These are phyloP conservation scores for Darksidea phi DNA, from an alignment of 495 filamentous ascomycete species.

Conservation along the genomic window DNA sequence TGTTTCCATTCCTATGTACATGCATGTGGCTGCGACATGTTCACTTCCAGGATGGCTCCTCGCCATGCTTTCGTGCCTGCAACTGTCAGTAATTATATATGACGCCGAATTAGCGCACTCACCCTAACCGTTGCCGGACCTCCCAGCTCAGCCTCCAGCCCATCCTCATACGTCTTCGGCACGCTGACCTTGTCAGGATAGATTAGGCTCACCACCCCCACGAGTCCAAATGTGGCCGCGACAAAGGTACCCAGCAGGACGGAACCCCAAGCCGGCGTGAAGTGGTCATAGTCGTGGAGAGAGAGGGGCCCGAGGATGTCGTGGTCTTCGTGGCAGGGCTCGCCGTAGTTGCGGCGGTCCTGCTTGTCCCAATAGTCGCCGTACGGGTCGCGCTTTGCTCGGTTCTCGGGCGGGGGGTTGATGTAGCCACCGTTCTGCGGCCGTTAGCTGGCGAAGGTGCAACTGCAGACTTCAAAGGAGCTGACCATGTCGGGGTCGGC, in stretches of 20 bases:
- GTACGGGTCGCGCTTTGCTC: slow-evolving; percentile 86
- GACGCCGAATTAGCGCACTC: slow-evolving; percentile 6
- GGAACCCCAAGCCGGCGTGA: slow-evolving; percentile 66
- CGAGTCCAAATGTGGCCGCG: slow-evolving; percentile 64
- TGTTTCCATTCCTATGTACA: slow-evolving; percentile 1
- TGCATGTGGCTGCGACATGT: neutral
- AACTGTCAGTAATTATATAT: slow-evolving; percentile 7
- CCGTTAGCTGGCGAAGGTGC: neutral
- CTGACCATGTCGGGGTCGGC: slow-evolving; percentile 78
- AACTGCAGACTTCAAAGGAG: neutral
- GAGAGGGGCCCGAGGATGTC: slow-evolving; percentile 92
- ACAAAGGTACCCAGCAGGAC: slow-evolving; percentile 75
- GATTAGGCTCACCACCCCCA: slow-evolving; percentile 63
- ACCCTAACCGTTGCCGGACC: slow-evolving; percentile 53
- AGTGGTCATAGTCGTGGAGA: slow-evolving; percentile 84
- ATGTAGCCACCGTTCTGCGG: slow-evolving; percentile 85
- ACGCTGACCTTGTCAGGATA: slow-evolving; percentile 85
- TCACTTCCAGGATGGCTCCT: slow-evolving; percentile 5
- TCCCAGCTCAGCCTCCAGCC: slow-evolving; percentile 82
- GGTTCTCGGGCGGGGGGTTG: slow-evolving; percentile 80
- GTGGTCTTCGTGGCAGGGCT: slow-evolving; percentile 95
- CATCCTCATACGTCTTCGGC: slow-evolving; percentile 77
- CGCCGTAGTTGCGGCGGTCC: slow-evolving; percentile 91
- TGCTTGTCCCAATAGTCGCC: slow-evolving; percentile 97
- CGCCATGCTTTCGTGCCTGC: slow-evolving; percentile 15